These are phyloP conservation scores for Diaporthe eres DNA, from an alignment of 2,329 filamentous ascomycete species.

Conservation along the genomic window DNA sequence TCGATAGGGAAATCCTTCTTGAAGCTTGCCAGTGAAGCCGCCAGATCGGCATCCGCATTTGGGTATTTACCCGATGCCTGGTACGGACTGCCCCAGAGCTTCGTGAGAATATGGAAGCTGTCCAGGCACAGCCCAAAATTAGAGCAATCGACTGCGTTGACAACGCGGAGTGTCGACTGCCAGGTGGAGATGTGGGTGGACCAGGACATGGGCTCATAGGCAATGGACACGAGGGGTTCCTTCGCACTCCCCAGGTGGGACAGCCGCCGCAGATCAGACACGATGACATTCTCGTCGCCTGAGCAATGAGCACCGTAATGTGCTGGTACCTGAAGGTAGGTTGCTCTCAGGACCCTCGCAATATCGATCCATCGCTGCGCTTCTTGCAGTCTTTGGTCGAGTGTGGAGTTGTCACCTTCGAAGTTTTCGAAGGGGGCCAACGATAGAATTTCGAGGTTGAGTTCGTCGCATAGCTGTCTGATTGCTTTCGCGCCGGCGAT, in stretches of 20 bases:
- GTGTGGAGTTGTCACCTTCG: not conserved
- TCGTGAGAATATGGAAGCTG: not conserved
- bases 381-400: not conserved
- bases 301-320: not conserved
- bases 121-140: not conserved
- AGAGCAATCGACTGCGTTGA: not conserved
- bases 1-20: not conserved
- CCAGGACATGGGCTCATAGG: not conserved
- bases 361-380: not conserved
- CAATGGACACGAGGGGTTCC: not conserved
- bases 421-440: not conserved
- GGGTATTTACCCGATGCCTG: not conserved
- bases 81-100: not conserved
- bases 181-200: not conserved
- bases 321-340: not conserved
- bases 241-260: not conserved
- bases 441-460: not conserved
- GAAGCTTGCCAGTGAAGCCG: not conserved
- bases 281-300: not conserved
- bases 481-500: not conserved
- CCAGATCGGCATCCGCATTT: not conserved
- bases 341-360: not conserved
- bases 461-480: constrained; percentile 1
- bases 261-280: not conserved
- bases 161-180: not conserved